Conservation (phyloP, 2,329 filamentous ascomycete species). For the Trichoderma sp. region DNA sequence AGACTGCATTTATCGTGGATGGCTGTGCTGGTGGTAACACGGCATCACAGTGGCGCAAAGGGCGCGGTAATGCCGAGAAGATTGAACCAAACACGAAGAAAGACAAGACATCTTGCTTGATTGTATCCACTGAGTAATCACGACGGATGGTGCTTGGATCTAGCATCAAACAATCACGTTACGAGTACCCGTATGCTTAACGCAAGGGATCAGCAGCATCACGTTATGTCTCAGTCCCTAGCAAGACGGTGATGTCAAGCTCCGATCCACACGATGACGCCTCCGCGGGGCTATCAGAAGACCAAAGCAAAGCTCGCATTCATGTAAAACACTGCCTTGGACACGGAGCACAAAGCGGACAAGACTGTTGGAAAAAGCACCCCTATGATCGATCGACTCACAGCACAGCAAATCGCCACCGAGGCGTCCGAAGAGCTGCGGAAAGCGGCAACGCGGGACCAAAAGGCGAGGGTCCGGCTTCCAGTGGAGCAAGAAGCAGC, state of each 20-base stretch:
- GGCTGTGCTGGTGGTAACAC: slow-evolving; percentile 10
- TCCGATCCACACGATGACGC: slow-evolving; percentile 6
- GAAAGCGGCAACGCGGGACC: not conserved
- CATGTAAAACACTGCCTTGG: not conserved
- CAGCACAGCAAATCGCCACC: not conserved
- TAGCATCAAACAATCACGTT: not conserved
- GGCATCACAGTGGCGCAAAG: not conserved
- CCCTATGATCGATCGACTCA: not conserved
- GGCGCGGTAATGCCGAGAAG: not conserved
- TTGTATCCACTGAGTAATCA: not conserved
- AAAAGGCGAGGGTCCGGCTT: not conserved
- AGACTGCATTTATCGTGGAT: not conserved
- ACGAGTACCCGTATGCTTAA: not conserved
- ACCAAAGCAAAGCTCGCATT: not conserved
- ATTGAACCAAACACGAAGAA: not conserved
- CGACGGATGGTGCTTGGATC: not conserved
- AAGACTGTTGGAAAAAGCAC: not conserved
- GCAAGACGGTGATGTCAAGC: not conserved
- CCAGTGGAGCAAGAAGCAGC: not conserved
- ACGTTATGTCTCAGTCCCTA: not conserved
- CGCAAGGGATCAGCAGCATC: not conserved
- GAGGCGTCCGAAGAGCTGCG: slow-evolving; percentile 2
- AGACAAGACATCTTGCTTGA: not conserved
- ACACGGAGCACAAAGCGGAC: not conserved
- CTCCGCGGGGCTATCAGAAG: not conserved